These are phyloP conservation scores for Rosa hybrid DNA, from an alignment of 331 rosid genomes.

Conservation along the genomic window DNA sequence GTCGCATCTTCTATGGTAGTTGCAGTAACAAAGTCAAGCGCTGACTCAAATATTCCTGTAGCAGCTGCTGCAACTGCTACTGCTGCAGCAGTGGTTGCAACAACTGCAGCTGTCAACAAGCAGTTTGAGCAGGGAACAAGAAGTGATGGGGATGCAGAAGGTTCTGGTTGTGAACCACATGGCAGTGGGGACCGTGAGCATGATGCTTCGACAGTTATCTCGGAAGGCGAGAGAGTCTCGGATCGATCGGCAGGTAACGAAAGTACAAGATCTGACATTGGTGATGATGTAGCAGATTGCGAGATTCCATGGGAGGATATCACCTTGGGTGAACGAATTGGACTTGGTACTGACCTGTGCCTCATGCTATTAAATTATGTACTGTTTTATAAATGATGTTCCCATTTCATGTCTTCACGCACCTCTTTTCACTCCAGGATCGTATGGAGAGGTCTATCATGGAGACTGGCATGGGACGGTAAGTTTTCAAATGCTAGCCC, in stretches of 20 bases:
- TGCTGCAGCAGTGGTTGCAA: conserved; percentile 94
- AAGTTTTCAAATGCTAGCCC: conserved; percentile 49
- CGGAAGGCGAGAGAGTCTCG: conserved; percentile 74
- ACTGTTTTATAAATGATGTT: conserved; percentile 19
- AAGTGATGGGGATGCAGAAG: conserved; percentile 64
- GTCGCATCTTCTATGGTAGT: conserved; percentile 96
- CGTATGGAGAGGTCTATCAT: conserved; percentile 94
- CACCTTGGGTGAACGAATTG: conserved; percentile 90
- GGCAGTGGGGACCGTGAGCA: conserved; percentile 63
- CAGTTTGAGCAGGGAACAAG: conserved; percentile 69
- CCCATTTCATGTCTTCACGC: conserved; percentile 25
- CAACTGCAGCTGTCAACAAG: conserved; percentile 86
- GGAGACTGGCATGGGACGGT: conserved; percentile 99
- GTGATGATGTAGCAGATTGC: conserved; percentile 85
- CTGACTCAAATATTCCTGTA: conserved; percentile 71
- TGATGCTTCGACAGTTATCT: conserved; percentile 44
- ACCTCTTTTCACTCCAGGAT: conserved; percentile 56
- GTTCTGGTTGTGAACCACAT: conserved; percentile 47
- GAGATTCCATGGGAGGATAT: conserved; percentile 96
- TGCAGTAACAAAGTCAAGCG: conserved; percentile 70
- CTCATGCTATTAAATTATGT: conserved; percentile 32
- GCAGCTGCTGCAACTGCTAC: conserved; percentile 97
- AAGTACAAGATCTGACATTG: conserved; percentile 77
- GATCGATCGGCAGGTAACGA: conserved; percentile 70
- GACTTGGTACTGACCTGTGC: conserved; percentile 76